These are phyloP conservation scores for Pisolithus marmoratus DNA, from an alignment of 768 basidiomycete species.

Conservation along the genomic window DNA sequence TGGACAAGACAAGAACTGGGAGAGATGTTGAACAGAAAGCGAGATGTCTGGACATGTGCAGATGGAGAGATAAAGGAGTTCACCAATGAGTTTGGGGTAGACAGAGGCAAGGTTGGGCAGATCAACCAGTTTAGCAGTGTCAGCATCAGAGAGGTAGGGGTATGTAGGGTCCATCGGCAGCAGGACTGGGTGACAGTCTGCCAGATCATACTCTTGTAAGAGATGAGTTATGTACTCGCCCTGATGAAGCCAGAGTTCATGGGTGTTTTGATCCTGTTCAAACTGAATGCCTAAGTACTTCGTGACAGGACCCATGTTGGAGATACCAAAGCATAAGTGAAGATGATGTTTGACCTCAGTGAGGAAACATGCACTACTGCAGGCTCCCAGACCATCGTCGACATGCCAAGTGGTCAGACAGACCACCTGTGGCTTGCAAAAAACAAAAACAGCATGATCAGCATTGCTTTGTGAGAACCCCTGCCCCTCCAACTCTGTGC, in stretches of 20 bases:
- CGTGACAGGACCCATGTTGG: too few relatives aligned
- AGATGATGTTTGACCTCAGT: constrained; percentile 2
- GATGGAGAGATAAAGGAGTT: too few relatives aligned
- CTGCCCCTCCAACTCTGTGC: background rate
- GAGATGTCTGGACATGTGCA: constrained; percentile 34
- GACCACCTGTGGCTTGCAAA: background rate
- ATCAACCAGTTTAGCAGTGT: too few relatives aligned
- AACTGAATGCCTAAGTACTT: too few relatives aligned
- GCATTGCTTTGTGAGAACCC: background rate
- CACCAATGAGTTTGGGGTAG: too few relatives aligned
- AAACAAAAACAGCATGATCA: constrained; percentile 1
- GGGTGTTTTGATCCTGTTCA: too few relatives aligned
- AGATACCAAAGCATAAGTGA: too few relatives aligned
- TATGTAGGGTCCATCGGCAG: background rate
- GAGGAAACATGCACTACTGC: background rate
- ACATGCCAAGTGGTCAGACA: constrained; percentile 11
- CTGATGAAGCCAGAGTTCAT: too few relatives aligned
- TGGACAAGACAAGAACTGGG: constrained; percentile 27
- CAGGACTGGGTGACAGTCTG: background rate
- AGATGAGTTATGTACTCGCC: too few relatives aligned
- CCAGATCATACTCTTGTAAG: too few relatives aligned
- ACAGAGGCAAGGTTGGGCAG: too few relatives aligned
- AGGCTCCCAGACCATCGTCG: constrained; percentile 2
- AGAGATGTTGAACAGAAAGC: constrained; percentile 23
- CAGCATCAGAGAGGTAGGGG: background rate